Evolutionary conservation across 441 rosid genomes (phyloP).

Genomic region (Pelargonium citronellum): DNA sequence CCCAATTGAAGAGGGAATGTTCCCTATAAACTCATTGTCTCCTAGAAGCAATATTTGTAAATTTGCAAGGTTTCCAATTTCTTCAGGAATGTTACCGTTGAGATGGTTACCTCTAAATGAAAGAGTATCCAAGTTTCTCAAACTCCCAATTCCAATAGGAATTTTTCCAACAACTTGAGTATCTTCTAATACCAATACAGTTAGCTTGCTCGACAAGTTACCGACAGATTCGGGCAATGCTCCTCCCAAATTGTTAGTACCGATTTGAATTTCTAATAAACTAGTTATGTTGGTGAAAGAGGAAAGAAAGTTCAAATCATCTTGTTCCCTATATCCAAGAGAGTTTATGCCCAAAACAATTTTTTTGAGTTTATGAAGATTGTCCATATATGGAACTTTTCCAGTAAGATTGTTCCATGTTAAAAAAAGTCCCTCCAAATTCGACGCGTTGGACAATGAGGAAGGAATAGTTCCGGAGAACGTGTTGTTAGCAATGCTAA

Average conservation of each 20-base stretch:
- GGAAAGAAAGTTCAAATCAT: conserved; percentile 20
- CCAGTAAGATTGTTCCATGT: conserved; percentile 2
- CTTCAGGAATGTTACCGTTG: conserved; percentile 9
- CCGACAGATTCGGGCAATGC: conserved; percentile 17
- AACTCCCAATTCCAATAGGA: conserved; percentile 11
- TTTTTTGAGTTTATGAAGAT: background rate
- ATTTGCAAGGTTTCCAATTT: conserved; percentile 11
- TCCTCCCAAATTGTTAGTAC: conserved; percentile 18
- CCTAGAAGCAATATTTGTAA: background rate
- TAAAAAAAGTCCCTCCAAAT: background rate
- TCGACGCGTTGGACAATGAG: conserved; percentile 25
- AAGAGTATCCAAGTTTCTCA: background rate
- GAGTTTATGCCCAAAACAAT: background rate
- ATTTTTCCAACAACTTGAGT: conserved; percentile 17
- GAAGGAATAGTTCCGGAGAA: conserved; percentile 24
- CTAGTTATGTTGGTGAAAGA: conserved; percentile 23
- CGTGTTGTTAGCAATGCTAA: background rate
- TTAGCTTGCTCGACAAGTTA: conserved; percentile 21
- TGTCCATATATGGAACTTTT: background rate
- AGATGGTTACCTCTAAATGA: background rate
- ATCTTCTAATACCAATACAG: background rate
- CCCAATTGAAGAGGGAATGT: conserved; percentile 18
- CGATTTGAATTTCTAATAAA: background rate
- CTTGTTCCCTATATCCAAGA: conserved; percentile 18
- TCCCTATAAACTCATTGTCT: conserved; percentile 13